Base-by-base conservation (phyloP, 2,329 filamentous ascomycete genomes). In the Paecilomyces sp. region DNA sequence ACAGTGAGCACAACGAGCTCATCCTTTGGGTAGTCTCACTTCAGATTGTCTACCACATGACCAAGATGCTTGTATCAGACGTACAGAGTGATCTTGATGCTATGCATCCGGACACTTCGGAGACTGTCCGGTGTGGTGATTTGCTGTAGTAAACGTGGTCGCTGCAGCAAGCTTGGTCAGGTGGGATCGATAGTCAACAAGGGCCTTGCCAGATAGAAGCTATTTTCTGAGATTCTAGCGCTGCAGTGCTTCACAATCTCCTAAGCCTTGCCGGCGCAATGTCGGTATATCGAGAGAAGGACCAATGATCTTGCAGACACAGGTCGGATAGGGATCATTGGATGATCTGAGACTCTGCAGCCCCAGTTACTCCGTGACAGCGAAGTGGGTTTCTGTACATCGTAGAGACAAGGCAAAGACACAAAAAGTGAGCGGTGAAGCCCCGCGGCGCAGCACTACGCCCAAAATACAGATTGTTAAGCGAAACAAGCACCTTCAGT, bases 21-120 rank as follows among this genome's bases (percentile, higher is more conserved):
- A 11, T 53, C 51, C 18, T 25, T 53, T 53, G 51, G 51, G 51
- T 22, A 53, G 54, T 60, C 28, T 54, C 50, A 65, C 31, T 56
- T 47, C 22, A 53, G 51, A 53, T 11, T 30, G 15, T 22, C 24
- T 30, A 22, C 51, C 51, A 30, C 51, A 25, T 53, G 51, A 53
- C 51, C 24, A 30, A 13, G 11, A 53, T 53, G 24, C 22, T 13
- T 25, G 24, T 53, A 24, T 22, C 8, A 30, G 13, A 25, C 15
- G 6, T 18, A 30, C 3, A 64, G 69, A 69, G 70, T 72, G 68
- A 73, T 63, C 62, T 64, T 61, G 55, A 56, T 57, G 55, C 66
- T 58, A 60, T 62, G 71, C 71, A 73, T 67, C 72, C 72, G 71
- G 72, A 72, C 62, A 62, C 62, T 62, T 67, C 69, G 71, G 72